Evolutionary conservation across 352 stramenopile species (phyloP), one percentile per base, ranked within the genome.

Genomic region (Phytophthora europaea): DNA sequence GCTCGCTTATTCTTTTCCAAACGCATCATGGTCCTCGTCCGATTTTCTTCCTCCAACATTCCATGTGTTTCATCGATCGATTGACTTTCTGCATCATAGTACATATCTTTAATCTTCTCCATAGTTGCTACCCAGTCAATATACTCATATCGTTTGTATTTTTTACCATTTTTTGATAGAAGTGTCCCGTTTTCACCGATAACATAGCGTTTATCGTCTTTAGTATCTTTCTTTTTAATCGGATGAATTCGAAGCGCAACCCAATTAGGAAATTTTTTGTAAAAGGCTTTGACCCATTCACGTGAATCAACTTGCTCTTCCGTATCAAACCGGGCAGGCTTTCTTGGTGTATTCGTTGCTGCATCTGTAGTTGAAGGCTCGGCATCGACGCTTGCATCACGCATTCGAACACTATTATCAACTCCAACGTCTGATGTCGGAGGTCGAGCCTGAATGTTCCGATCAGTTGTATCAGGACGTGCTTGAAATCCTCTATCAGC

Each of bases 91-190:
- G n/a, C 62, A 47, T 69, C 62, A 28, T 50, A 43, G 20, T 47
- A 59, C 10, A 69, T 62, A 48, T 55, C 16, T 22, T 28, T 40
- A 54, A 69, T 61, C 15, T 55, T 43, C 7, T 55, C 33, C n/a
- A 33, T 47, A 43, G 62, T 69, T 40, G 51, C 51, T 18, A 69
- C 26, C 62, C 62, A 69, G 28, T 69, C 62, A 33, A 69, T 54
- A 26, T 23, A 58, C 15, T 33, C 47, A 5, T 47, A 61, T 28
- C n/a, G 26, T 43, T 61, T 56, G 28, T 45, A 56, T 56, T 56
- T 66, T 22, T 56, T 34, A 45, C 47, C 45, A 34, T 26, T 66
- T 47, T 28, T 47, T 13, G 52, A 45, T 40, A 59, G 31, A 5
- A 47, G 15, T 6, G 52, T 0, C 16, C 52, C 52, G 5, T 59